Conservation (phyloP, 2,329 filamentous ascomycete genomes). For the Scedosporium boydii region DNA sequence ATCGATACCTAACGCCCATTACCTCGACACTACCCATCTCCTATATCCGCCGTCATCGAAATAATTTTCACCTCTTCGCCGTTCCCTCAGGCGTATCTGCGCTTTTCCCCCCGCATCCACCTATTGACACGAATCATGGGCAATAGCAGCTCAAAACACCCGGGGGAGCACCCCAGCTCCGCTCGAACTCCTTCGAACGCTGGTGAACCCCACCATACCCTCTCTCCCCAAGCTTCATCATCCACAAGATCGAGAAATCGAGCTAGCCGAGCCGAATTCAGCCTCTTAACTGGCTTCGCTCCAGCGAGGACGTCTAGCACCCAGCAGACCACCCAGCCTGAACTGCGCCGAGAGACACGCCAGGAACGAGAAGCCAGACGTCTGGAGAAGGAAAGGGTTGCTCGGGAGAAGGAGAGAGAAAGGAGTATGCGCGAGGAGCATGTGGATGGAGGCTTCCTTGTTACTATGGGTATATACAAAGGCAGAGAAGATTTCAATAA, state of each 20-base stretch:
- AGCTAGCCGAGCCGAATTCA: slow-evolving; percentile 3
- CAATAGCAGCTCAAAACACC: slow-evolving; percentile 6
- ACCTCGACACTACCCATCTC: too few species aligned
- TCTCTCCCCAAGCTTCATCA: not conserved
- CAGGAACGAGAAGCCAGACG: slow-evolving; percentile 84
- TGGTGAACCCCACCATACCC: not conserved
- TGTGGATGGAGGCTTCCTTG: slow-evolving; percentile 88
- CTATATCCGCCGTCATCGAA: too few species aligned
- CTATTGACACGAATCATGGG: not conserved
- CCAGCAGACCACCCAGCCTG: slow-evolving; percentile 17
- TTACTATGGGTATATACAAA: slow-evolving; percentile 89
- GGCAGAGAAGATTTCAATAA: slow-evolving; percentile 93
- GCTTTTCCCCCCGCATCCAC: not conserved
- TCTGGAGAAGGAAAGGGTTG: slow-evolving; percentile 68
- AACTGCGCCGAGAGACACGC: slow-evolving; percentile 70
- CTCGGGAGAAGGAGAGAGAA: slow-evolving; percentile 75
- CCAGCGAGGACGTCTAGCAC: not conserved
- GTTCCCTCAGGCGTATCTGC: too few species aligned
- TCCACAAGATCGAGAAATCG: slow-evolving; percentile 3
- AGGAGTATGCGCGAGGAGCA: slow-evolving; percentile 84
- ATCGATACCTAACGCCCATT: not conserved
- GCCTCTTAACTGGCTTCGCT: slow-evolving; percentile 2
- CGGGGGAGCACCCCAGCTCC: not conserved
- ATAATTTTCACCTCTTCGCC: too few species aligned
- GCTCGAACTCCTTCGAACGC: not conserved